Base-by-base conservation (phyloP, 2,329 filamentous ascomycete species). In the Pseudogymnoascus sp. region DNA sequence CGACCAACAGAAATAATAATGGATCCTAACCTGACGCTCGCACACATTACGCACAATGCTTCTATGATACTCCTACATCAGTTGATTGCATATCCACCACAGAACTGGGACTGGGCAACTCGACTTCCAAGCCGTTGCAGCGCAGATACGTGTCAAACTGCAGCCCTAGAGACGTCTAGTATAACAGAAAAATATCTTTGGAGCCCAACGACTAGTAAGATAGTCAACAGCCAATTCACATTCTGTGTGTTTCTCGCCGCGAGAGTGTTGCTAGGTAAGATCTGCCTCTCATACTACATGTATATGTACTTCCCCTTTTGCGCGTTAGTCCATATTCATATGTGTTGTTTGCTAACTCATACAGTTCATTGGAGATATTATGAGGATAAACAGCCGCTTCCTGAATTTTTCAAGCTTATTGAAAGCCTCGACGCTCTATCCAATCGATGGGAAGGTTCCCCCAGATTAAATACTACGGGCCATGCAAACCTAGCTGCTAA, bases 21-120 rank as follows among this genome's bases (percentile, higher is more conserved):
- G 72, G 73, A 75, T 61, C 73, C 73, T 2, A 75, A 75, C 50
- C 65, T 74, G 11, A 74, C 73, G 0, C 64, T 75, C n/a, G 73
- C 73, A 2, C 73, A 75, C 61, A 69, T 74, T 44, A 74, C 73
- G 2, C 73, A 75, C 50, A 75, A 75, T 44, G 67, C 72, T 15
- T 72, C 73, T 5, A 73, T 74, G 69, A 74, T 74, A 44, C 69
- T 74, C 1, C 64, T 74, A 8, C 73, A 75, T 60, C 73, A 75
- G 57, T 66, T 66, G 2, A 74, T 75, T 44, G 73, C 72, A 6
- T 75, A 72, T 63, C 72, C 71, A 3, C 50, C 66, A 9, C 64
- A 68, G 8, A 70, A 69, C 64, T 65, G 66, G 31, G 62, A 68
- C 15, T 65, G 59, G 44, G 64, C 68, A 17, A 67, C 68, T 17